Base-by-base conservation (phyloP, 441 rosid species). In the Populus tomentosa region DNA sequence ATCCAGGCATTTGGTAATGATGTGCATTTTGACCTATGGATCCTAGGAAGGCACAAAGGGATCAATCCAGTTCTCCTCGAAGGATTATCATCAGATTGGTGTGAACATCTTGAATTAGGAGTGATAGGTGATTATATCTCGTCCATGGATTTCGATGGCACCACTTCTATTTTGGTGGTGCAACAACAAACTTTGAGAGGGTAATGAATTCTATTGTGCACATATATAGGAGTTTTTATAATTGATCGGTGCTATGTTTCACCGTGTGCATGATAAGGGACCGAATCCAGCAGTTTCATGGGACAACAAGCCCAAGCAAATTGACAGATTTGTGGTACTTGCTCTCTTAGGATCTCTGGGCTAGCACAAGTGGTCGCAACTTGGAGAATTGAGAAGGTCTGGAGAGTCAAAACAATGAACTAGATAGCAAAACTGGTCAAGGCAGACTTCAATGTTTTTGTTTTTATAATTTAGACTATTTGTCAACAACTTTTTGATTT, bases 151-250 rank as follows among this genome's bases (percentile, higher is more conserved):
- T 90, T 86, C 13, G 84, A 85, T n/a, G 74, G 83, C 5, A 70
- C 83, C 0, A 88, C 88, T 5, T 88, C 92, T 18, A 86, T 91
- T 40, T 79, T 93, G 73, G 93, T 89, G 9, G 82, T 93, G 53
- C 97, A 93, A 10, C 90, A 93, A 75, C 96, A 93, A 71, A 71
- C 89, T 38, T 75, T 91, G 81, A 85, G 89, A 74, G 75, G 73
- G 21, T 35, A 63, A 46, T 46, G 56, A 46, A 46, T 46, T 46
- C 56, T 46, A 46, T 14, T 46, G 56, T 46, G 56, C 56, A 13
- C 20, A 46, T 46, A 14, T 13, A 10, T 46, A 14, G 18, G 56
- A 46, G 20, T 46, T 6, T 46, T 46, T 14, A 46, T 46, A 46
- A 14, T 46, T 46, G 18, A 46, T 46, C 56, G 56, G 56, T 46